A percentile compares a stretch with the other conserved stretches of the same genome.
Conservation (phyloP, 495 filamentous ascomycete genomes). For the Rusavskia elegans region DNA sequence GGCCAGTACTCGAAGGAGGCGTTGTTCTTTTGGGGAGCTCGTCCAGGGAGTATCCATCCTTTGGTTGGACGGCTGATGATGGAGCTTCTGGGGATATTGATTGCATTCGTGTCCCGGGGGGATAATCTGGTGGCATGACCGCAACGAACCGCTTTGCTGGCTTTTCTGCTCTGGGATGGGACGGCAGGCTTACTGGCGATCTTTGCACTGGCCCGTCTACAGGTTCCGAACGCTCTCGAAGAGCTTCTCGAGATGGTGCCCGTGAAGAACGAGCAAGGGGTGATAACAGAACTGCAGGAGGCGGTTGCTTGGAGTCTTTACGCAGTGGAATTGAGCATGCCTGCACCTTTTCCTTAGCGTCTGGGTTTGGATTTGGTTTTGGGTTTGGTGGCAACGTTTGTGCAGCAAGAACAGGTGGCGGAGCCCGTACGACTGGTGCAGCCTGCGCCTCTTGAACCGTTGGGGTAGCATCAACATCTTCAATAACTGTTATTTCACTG, state of each 20-base stretch:
- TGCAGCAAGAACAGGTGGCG: conserved; percentile 7
- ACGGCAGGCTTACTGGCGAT: conserved; percentile 2
- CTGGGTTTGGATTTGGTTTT: too few species aligned
- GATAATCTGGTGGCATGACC: conserved; percentile 14
- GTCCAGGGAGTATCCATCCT: conserved; percentile 1
- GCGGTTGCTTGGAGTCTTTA: conserved; percentile 1
- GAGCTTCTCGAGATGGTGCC: background rate
- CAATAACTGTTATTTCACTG: conserved; percentile 15
- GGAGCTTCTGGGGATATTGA: conserved; percentile 10
- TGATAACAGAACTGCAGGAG: background rate
- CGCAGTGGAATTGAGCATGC: conserved; percentile 14
- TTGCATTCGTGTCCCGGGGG: conserved; percentile 10
- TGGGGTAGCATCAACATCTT: conserved; percentile 14
- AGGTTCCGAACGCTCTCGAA: background rate
- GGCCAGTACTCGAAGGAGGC: background rate
- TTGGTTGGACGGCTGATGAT: conserved; percentile 16
- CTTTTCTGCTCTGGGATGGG: conserved; percentile 9
- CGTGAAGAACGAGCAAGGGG: background rate
- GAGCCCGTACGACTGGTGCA: conserved; percentile 11
- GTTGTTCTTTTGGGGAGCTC: too few species aligned
- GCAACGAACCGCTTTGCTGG: conserved; percentile 17
- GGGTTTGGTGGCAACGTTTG: conserved; percentile 1
- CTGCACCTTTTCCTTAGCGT: too few species aligned
- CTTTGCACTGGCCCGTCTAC: background rate
- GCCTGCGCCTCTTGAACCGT: conserved; percentile 11